Conservation (phyloP, 345 rosid species). For the Pugionium dolabratum region DNA sequence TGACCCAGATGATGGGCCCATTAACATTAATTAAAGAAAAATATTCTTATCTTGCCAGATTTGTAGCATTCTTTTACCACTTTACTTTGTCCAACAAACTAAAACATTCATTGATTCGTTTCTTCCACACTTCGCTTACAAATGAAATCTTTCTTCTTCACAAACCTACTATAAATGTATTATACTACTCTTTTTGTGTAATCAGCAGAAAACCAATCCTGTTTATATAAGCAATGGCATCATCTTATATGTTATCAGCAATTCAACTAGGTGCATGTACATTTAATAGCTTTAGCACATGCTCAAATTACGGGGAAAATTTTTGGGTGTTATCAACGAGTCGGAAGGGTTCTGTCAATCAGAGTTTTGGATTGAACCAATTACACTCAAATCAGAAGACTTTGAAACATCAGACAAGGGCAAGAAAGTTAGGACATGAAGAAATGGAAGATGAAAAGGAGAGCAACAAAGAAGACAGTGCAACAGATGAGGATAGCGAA, state of each 20-base stretch:
- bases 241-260: neutral
- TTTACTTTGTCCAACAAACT: conserved; percentile 34
- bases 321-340: neutral
- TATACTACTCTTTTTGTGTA: neutral
- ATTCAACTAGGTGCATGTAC: too few relatives aligned
- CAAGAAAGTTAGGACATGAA: conserved; percentile 13
- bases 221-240: conserved; percentile 28
- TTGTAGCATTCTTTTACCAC: neutral
- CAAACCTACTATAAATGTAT: neutral
- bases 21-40: neutral
- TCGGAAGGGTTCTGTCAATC: neutral
- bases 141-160: neutral
- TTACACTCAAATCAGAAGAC: neutral
- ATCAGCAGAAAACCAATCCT: conserved; percentile 18
- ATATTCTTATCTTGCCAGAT: conserved; percentile 25
- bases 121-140: conserved; percentile 16
- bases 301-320: neutral
- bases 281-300: neutral
- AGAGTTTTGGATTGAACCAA: neutral
- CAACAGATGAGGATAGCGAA: neutral
- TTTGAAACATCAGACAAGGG: conserved; percentile 17
- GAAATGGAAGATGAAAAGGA: neutral
- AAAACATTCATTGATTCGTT: conserved; percentile 29
- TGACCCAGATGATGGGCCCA: neutral
- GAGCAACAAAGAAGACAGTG: conserved; percentile 25